Percentiles rank a stretch among this genome's conserved stretches.
phyloP scores from a whole-genome alignment of 306 rosid species.

The Cicer pinnatifidum region DNA sequence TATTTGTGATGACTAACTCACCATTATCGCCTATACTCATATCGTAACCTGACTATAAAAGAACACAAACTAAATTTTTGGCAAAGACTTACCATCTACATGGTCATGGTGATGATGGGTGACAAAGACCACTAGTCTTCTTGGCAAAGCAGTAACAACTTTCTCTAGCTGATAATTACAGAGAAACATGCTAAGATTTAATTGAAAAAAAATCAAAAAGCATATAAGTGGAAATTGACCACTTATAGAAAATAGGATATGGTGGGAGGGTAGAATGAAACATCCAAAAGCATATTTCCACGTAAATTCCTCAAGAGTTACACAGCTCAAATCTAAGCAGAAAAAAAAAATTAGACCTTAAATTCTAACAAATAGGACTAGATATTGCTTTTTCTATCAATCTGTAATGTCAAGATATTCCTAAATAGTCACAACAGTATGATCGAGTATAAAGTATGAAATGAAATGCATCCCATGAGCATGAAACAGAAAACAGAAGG shows the following conservation, averaged over 20 bases:
- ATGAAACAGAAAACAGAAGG: slow-evolving; percentile 30
- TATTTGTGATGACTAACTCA: slow-evolving; percentile 34
- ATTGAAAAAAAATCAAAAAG: slow-evolving; percentile 31
- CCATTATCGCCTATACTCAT: slow-evolving; percentile 18
- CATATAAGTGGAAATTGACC: slow-evolving; percentile 20
- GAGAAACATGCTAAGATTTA: slow-evolving; percentile 40
- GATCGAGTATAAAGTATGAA: slow-evolving; percentile 31
- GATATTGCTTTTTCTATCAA: slow-evolving; percentile 28
- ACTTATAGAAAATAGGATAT: slow-evolving; percentile 30
- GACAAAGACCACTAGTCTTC: slow-evolving; percentile 75
- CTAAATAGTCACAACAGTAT: slow-evolving; percentile 7
- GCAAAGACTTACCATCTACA: slow-evolving; percentile 71
- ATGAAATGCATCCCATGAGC: slow-evolving; percentile 32
- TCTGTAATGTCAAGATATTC: neutral
- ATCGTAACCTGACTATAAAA: slow-evolving; percentile 36
- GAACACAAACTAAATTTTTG: neutral
- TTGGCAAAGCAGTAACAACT: slow-evolving; percentile 74
- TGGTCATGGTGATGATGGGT: slow-evolving; percentile 91
- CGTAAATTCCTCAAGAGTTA: slow-evolving; percentile 15
- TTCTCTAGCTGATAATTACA: slow-evolving; percentile 67
- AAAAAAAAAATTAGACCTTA: slow-evolving; percentile 12
- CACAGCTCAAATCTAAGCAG: slow-evolving; percentile 10
- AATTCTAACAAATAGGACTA: slow-evolving; percentile 30
- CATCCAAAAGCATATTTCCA: slow-evolving; percentile 25
- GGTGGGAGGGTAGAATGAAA: slow-evolving; percentile 11